Conservation (phyloP, 1,284 basidiomycete species). For the Marasmius oreades region DNA sequence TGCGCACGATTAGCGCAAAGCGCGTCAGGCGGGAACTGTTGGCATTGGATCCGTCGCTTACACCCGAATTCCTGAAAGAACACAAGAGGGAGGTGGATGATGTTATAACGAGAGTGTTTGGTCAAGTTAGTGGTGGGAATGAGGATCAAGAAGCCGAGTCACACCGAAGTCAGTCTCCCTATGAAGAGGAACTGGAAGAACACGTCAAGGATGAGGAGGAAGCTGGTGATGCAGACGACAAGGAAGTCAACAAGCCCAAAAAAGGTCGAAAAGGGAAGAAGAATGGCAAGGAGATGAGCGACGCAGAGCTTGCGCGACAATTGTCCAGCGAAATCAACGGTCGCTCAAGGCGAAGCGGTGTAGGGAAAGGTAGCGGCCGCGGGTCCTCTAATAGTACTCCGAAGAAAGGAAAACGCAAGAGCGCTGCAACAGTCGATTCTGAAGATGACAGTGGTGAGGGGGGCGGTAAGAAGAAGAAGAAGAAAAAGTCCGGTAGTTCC, state of each 20-base stretch:
- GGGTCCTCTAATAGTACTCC: conserved; percentile 31
- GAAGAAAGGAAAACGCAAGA: conserved; percentile 38
- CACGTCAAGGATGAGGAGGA: conserved; percentile 17
- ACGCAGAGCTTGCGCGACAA: conserved; percentile 69
- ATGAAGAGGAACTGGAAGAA: conserved; percentile 28
- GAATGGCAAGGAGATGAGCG: conserved; percentile 42
- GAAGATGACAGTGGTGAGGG: conserved; percentile 46
- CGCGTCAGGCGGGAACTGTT: conserved; percentile 67
- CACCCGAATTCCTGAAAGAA: conserved; percentile 51
- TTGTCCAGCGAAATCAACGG: conserved; percentile 71
- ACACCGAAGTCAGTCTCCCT: conserved; percentile 23
- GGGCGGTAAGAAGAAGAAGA: conserved; percentile 33
- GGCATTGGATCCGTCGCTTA: conserved; percentile 46
- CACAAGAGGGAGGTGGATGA: conserved; percentile 56
- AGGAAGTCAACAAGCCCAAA: conserved; percentile 29
- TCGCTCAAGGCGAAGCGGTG: conserved; percentile 45
- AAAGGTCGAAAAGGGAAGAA: conserved; percentile 32
- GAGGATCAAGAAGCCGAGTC: conserved; percentile 28
- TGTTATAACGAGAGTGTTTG: conserved; percentile 59
- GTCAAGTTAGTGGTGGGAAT: conserved; percentile 43
- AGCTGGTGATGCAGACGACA: conserved; percentile 26
- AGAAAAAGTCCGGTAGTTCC: conserved; percentile 32
- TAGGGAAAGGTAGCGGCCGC: conserved; percentile 30
- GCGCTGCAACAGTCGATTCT: conserved; percentile 53
- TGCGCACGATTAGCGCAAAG: conserved; percentile 73